Evolutionary conservation across 164 flowering plant genomes (phyloP).

Genomic region (Vitis amurensis): DNA sequence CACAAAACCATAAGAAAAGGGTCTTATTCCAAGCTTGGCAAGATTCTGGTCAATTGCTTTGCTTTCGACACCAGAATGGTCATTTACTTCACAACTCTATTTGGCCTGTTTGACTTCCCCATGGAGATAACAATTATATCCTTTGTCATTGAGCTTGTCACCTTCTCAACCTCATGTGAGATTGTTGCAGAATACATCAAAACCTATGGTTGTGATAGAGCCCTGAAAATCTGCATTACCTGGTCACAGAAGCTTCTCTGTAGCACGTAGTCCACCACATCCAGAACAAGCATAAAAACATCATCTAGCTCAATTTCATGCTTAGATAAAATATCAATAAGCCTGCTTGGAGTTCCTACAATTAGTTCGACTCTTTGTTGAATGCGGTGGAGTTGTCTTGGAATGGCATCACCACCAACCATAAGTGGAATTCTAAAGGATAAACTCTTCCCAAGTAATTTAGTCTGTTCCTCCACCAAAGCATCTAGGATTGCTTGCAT

Average conservation of each 20-base stretch:
- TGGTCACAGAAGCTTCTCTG: slow-evolving; percentile 84
- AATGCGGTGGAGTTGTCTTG: slow-evolving; percentile 72
- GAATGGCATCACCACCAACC: slow-evolving; percentile 93
- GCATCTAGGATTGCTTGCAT: slow-evolving; percentile 96
- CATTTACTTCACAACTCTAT: slow-evolving; percentile 68
- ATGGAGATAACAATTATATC: slow-evolving; percentile 44
- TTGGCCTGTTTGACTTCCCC: slow-evolving; percentile 66
- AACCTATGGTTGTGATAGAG: slow-evolving; percentile 71
- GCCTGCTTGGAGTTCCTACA: slow-evolving; percentile 92
- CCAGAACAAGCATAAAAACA: slow-evolving; percentile 63
- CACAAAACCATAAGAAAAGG: no score
- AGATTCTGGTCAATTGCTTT: slow-evolving; percentile 13
- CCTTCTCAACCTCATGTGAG: slow-evolving; percentile 63
- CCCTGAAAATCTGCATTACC: slow-evolving; percentile 79
- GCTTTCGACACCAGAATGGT: slow-evolving; percentile 73
- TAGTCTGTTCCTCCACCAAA: slow-evolving; percentile 83
- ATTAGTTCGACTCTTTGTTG: slow-evolving; percentile 77
- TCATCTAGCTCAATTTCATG: slow-evolving; percentile 70
- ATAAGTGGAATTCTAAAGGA: slow-evolving; percentile 91
- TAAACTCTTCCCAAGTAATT: slow-evolving; percentile 75
- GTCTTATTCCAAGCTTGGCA: no score
- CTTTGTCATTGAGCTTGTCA: slow-evolving; percentile 57
- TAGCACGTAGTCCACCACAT: slow-evolving; percentile 97
- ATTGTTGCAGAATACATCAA: slow-evolving; percentile 88
- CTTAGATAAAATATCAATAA: slow-evolving; percentile 77